Evolutionary conservation across 169 alveolate species (phyloP), one percentile per base, ranked within the genome.

Genomic region (Cryptosporidium ryanae): DNA sequence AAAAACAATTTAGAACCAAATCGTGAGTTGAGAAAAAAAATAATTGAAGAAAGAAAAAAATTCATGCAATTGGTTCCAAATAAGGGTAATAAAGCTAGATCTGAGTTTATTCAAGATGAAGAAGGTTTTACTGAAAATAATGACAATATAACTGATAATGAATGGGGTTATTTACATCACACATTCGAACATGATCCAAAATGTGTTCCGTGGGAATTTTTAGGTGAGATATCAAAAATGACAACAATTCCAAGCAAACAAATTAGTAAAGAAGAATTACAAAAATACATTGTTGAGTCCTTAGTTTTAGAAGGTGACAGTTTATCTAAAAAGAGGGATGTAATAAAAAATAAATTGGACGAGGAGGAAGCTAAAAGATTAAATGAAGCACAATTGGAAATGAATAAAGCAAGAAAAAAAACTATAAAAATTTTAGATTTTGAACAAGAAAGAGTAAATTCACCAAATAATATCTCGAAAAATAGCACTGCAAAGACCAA

Each of bases 131-230:
- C 7, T 2, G 52, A 7, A 8, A 55, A 43, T 38, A 76, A n/a
- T 31, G 49, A 55, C 0, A 59, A 31, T 59, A 76, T 32, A 57
- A 59, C 38, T 27, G 50, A 52, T 15, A 2, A 4, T 17, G 54
- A 55, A 2, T 68, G 83, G 83, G 34, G 43, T 13, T 25, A 54
- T 21, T 27, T 68, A 17, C 66, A 68, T 32, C 83, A 68, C 48
- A 68, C 83, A 68, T 68, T 27, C 52, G 54, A 68, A 68, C 23
- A 34, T 38, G 83, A 68, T 54, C 83, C 83, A n/a, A 68, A 66
- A 3, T 46, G 65, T 76, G 71, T 76, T 31, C 87, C 87, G 18
- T 76, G 87, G 87, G 87, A 76, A 59, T 76, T 76, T 76, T 57
- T 76, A 25, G 64, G 46, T 1, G 76, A 76, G 48, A 43, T 76